These are phyloP conservation scores for Talaromyces marneffei DNA, from an alignment of 2,329 filamentous ascomycete species.

Conservation along the genomic window DNA sequence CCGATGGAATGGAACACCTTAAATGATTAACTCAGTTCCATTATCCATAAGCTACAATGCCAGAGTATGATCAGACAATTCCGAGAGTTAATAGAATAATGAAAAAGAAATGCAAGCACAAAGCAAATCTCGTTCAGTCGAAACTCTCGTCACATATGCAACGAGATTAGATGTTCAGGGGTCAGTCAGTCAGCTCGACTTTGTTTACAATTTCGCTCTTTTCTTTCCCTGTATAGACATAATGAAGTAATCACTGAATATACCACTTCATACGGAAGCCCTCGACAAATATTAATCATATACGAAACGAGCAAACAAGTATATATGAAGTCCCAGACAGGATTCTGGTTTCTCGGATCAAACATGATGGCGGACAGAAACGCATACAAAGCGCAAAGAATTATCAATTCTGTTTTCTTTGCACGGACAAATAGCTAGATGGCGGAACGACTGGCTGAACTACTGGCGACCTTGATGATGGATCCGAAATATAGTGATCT, in stretches of 20 bases:
- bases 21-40: not conserved
- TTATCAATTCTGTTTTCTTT: not conserved
- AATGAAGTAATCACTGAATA: not conserved
- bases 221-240: not conserved
- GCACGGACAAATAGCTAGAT: not conserved
- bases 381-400: not conserved
- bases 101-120: not conserved
- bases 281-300: not conserved
- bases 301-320: not conserved
- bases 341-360: too few relatives aligned
- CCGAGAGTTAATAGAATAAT: not conserved
- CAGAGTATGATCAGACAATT: not conserved
- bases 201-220: not conserved
- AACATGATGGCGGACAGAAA: not conserved
- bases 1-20: not conserved
- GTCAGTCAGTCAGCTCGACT: not conserved
- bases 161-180: not conserved
- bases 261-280: not conserved
- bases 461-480: not conserved
- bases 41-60: not conserved
- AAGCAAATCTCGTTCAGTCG: not conserved
- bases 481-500: slow-evolving; percentile 7
- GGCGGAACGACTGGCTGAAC: not conserved
- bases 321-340: not conserved
- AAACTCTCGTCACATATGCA: not conserved